Conservation (phyloP, 31 red algal species). For the Endocladia muricata region DNA sequence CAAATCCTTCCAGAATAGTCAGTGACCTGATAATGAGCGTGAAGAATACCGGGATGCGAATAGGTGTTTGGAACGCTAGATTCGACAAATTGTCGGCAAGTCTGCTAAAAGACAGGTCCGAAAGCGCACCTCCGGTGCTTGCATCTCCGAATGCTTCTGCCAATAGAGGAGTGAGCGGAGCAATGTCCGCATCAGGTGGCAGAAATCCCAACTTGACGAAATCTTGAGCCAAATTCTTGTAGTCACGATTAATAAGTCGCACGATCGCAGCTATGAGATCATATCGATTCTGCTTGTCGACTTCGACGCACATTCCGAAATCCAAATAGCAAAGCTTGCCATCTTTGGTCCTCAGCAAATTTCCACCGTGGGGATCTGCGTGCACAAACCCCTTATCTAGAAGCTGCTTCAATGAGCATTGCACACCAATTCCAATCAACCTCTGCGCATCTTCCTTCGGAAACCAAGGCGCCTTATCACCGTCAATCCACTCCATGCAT, state of each 20-base stretch:
- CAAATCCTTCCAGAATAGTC: slow-evolving; percentile 90
- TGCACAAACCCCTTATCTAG: slow-evolving; percentile 92
- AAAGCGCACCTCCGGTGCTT: slow-evolving; percentile 38
- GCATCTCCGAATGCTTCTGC: slow-evolving; percentile 81
- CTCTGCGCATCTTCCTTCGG: slow-evolving; percentile 65
- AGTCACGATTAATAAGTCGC: slow-evolving; percentile 86
- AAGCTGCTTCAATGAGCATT: slow-evolving; percentile 88
- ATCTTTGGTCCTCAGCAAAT: slow-evolving; percentile 70
- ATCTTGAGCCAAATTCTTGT: slow-evolving; percentile 70
- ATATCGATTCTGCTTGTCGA: slow-evolving; percentile 56
- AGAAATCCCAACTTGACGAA: slow-evolving; percentile 88
- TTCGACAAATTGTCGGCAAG: slow-evolving; percentile 71
- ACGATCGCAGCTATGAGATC: slow-evolving; percentile 76
- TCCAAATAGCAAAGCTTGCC: slow-evolving; percentile 83
- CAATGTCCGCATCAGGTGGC: slow-evolving; percentile 78
- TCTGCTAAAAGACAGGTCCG: slow-evolving; percentile 74
- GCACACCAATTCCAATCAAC: slow-evolving; percentile 78
- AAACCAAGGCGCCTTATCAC: slow-evolving; percentile 69
- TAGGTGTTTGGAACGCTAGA: slow-evolving; percentile 74
- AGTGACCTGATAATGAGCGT: slow-evolving; percentile 89
- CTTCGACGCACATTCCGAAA: slow-evolving; percentile 83
- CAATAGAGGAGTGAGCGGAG: slow-evolving; percentile 61
- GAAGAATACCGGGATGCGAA: slow-evolving; percentile 86
- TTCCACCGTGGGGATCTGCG: slow-evolving; percentile 95
- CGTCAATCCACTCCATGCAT: slow-evolving; percentile 89